Evolutionary conservation across 192 early-diverging fungal genomes (phyloP).

Genomic region (Irineochytrium annulatum): DNA sequence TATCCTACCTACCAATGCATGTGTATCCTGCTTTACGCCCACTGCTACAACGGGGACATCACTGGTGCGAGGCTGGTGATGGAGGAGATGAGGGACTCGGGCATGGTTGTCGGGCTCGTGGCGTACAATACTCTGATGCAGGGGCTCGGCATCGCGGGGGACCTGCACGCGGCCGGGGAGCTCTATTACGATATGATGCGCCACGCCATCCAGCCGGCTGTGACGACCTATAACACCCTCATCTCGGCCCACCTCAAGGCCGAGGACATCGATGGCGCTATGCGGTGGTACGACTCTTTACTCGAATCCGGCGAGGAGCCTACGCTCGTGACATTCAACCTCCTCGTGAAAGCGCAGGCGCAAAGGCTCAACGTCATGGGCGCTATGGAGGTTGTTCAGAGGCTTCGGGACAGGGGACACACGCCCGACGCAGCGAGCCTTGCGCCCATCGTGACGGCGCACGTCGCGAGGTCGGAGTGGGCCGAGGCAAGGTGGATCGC

Average conservation of each 20-base stretch:
- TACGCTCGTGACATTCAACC: constrained; percentile 26
- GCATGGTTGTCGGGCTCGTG: neutral
- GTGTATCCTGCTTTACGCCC: constrained; percentile 7
- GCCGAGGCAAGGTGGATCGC: no score
- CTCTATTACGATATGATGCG: constrained; percentile 10
- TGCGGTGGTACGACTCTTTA: constrained; percentile 12
- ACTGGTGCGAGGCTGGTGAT: constrained; percentile 11
- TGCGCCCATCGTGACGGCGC: neutral
- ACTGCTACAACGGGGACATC: constrained; percentile 25
- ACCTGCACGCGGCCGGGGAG: constrained; percentile 12
- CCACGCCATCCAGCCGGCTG: constrained; percentile 1
- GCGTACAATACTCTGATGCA: constrained; percentile 28
- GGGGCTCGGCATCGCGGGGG: constrained; percentile 23
- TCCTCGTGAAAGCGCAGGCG: constrained; percentile 22
- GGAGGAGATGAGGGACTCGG: constrained; percentile 10
- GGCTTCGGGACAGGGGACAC: constrained; percentile 1
- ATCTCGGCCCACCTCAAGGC: constrained; percentile 17
- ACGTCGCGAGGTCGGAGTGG: no score
- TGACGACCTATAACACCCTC: constrained; percentile 26
- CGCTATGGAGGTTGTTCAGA: constrained; percentile 9
- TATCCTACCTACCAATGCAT: neutral
- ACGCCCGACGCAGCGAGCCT: neutral
- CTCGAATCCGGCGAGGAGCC: constrained; percentile 22
- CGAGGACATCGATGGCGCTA: constrained; percentile 4
- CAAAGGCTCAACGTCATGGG: constrained; percentile 15